Evolutionary conservation across 352 stramenopile genomes (phyloP).

Genomic region (Pythium coloratum): DNA sequence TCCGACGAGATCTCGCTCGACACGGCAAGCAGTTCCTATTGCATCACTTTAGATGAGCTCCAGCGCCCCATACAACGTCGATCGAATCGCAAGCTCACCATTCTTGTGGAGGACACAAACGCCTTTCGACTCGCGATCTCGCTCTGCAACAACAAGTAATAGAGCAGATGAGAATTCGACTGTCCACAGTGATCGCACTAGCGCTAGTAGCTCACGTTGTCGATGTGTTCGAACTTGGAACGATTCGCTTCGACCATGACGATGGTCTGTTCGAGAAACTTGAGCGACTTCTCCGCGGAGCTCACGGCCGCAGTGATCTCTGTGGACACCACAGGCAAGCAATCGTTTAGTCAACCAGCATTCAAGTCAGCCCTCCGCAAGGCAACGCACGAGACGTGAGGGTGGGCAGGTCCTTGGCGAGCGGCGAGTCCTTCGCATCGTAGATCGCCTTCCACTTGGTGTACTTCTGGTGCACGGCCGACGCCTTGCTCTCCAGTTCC

Average conservation of each 20-base stretch:
- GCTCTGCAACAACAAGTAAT: conserved; percentile 26
- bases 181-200: neutral
- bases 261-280: conserved; percentile 84
- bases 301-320: conserved; percentile 57
- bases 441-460: conserved; percentile 63
- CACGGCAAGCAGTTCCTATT: conserved; percentile 61
- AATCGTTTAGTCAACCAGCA: neutral
- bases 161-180: neutral
- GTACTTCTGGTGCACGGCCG: conserved; percentile 66
- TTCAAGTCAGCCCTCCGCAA: too few relatives aligned
- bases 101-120: conserved; percentile 60
- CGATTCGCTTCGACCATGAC: conserved; percentile 80
- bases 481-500: conserved; percentile 77
- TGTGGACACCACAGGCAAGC: conserved; percentile 17
- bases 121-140: conserved; percentile 67
- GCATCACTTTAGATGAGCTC: neutral
- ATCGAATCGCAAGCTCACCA: conserved; percentile 20
- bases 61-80: neutral
- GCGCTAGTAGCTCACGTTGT: conserved; percentile 36
- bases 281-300: conserved; percentile 70
- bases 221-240: conserved; percentile 82
- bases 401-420: conserved; percentile 50
- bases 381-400: conserved; percentile 49
- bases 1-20: conserved; percentile 60
- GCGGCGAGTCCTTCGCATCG: conserved; percentile 42